phyloP scores from a whole-genome alignment of 129 eudicot genomes.

The Oenanthe sinensis region DNA sequence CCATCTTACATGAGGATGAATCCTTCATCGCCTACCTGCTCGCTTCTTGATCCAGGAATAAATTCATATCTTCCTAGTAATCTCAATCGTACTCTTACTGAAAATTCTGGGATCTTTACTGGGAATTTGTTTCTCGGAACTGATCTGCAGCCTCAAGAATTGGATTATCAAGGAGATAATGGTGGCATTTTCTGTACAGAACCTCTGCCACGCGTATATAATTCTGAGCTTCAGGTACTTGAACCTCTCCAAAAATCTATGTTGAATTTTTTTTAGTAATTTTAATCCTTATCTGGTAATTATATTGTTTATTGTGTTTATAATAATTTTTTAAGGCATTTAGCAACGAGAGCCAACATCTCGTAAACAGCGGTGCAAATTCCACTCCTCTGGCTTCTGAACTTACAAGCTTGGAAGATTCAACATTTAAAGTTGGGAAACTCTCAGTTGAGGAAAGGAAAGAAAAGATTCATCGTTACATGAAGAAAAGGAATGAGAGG shows the following conservation, averaged over 20 bases:
- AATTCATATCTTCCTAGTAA: slow-evolving; percentile 33
- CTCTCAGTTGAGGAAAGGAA: slow-evolving; percentile 53
- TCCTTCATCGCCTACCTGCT: slow-evolving; percentile 25
- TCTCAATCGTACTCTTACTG: slow-evolving; percentile 35
- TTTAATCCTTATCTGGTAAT: not conserved
- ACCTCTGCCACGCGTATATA: slow-evolving; percentile 34
- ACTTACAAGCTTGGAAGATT: slow-evolving; percentile 48
- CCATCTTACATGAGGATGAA: slow-evolving; percentile 44
- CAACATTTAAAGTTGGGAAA: slow-evolving; percentile 39
- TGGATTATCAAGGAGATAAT: slow-evolving; percentile 52
- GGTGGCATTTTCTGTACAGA: slow-evolving; percentile 52
- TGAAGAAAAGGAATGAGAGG: slow-evolving; percentile 55
- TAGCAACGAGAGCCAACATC: slow-evolving; percentile 39
- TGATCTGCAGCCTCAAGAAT: slow-evolving; percentile 36
- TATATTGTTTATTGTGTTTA: not conserved
- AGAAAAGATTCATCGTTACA: slow-evolving; percentile 49
- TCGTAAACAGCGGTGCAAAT: slow-evolving; percentile 23
- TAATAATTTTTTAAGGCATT: slow-evolving; percentile 16
- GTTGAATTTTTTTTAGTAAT: not conserved
- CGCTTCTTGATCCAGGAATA: slow-evolving; percentile 39
- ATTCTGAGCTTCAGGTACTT: slow-evolving; percentile 57
- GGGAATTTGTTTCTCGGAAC: slow-evolving; percentile 37
- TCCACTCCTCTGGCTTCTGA: slow-evolving; percentile 41
- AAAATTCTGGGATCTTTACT: slow-evolving; percentile 32
- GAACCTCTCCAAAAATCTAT: not conserved